A percentile compares a stretch with the other conserved stretches of the same genome.
Conservation (phyloP, 2,329 filamentous ascomycete genomes). For the Diaporthe sp. region DNA sequence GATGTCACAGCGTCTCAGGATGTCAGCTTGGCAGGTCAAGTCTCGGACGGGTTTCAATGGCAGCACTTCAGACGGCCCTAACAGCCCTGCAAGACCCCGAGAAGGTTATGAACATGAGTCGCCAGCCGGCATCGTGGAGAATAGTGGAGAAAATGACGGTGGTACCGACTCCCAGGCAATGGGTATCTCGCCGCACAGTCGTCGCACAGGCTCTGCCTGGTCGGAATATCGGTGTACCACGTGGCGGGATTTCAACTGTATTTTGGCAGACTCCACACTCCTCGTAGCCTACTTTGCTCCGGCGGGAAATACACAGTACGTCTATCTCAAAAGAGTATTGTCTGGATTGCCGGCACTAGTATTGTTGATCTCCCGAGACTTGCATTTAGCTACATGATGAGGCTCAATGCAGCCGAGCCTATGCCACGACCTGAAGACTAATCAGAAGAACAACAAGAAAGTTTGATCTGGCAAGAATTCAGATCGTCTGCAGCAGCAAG, state of each 20-base stretch:
- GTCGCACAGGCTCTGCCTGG: constrained; percentile 2
- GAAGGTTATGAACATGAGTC: constrained; percentile 13
- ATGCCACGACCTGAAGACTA: background rate
- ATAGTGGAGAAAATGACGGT: constrained; percentile 5
- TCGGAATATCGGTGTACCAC: background rate
- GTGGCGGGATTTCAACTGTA: background rate
- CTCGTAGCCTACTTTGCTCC: background rate
- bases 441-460: background rate
- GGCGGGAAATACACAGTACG: background rate
- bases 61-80: background rate
- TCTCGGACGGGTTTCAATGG: constrained; percentile 21
- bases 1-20: constrained; percentile 2
- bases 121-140: constrained; percentile 1
- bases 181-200: background rate
- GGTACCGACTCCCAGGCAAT: constrained; percentile 5
- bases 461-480: background rate
- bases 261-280: background rate
- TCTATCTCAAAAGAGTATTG: background rate
- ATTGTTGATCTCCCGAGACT: background rate
- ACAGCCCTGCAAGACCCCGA: constrained; percentile 3
- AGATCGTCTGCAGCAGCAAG: constrained; percentile 8
- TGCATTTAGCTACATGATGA: background rate
- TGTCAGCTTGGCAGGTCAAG: background rate
- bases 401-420: background rate
- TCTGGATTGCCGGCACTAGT: background rate